These are phyloP conservation scores for Syncephalastrum racemosum DNA, from an alignment of 371 early-diverging fungal genomes.

Conservation along the genomic window DNA sequence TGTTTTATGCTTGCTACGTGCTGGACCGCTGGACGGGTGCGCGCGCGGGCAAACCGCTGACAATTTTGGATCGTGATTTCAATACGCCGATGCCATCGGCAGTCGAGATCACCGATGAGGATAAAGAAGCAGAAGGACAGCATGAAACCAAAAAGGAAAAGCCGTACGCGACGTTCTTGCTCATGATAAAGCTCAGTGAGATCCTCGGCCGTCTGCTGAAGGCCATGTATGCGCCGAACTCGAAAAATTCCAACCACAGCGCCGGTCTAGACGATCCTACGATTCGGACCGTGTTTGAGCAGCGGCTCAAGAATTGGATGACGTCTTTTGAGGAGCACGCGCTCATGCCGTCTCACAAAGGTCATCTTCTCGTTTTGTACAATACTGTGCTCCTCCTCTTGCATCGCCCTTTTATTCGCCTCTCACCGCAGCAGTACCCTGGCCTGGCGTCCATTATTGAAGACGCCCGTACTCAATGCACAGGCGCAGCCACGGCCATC, in stretches of 20 bases:
- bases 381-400: conserved; percentile 51
- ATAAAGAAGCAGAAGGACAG: not conserved
- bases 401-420: conserved; percentile 54
- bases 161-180: conserved; percentile 34
- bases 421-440: conserved; percentile 19
- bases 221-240: conserved; percentile 45
- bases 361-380: conserved; percentile 52
- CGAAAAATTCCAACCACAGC: conserved; percentile 37
- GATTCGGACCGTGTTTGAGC: conserved; percentile 42
- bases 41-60: conserved; percentile 50
- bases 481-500: conserved; percentile 32
- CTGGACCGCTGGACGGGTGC: conserved; percentile 58
- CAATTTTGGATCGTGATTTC: conserved; percentile 51
- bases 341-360: conserved; percentile 19
- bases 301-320: conserved; percentile 43
- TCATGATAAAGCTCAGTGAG: conserved; percentile 40
- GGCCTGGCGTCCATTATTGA: conserved; percentile 25
- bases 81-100: conserved; percentile 42
- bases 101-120: conserved; percentile 30
- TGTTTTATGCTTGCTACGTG: conserved; percentile 64
- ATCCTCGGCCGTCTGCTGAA: conserved; percentile 46
- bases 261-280: conserved; percentile 46
- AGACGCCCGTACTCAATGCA: conserved; percentile 33
- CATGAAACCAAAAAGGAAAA: conserved; percentile 9
- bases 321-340: conserved; percentile 20